Conservation (phyloP, 1,139 yeast species). For the Protomyces arabidopsidicola region DNA sequence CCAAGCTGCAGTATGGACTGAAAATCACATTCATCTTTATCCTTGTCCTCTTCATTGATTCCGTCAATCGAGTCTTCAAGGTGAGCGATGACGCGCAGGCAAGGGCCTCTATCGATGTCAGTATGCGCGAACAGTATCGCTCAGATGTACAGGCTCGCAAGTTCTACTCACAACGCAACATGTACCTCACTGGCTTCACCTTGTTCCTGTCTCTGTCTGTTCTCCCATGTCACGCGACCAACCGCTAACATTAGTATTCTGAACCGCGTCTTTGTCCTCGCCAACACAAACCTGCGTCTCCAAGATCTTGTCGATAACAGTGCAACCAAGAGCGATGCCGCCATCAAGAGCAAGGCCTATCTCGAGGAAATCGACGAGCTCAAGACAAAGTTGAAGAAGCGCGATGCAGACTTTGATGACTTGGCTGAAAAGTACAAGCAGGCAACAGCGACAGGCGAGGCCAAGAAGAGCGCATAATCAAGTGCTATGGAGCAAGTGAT, state of each 20-base stretch:
- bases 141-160: conserved; percentile 82
- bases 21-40: conserved; percentile 73
- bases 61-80: conserved; percentile 74
- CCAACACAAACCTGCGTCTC: conserved; percentile 66
- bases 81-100: conserved; percentile 54
- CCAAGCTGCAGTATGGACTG: conserved; percentile 68
- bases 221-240: background rate
- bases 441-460: conserved; percentile 10
- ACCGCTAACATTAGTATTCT: conserved; percentile 46
- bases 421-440: conserved; percentile 61
- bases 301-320: conserved; percentile 44
- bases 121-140: conserved; percentile 48
- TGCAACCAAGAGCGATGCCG: conserved; percentile 34
- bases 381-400: conserved; percentile 51
- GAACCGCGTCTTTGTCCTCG: conserved; percentile 79
- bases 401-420: conserved; percentile 52
- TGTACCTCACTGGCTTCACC: conserved; percentile 94
- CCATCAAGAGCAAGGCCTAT: conserved; percentile 39
- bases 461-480: background rate
- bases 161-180: conserved; percentile 93
- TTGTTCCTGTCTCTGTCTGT: conserved; percentile 65
- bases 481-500: background rate
- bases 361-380: conserved; percentile 44
- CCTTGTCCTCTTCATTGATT: conserved; percentile 75
- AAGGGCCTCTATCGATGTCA: conserved; percentile 29